Conservation (phyloP, 805 yeast genomes). For the Ogataea corticis region DNA sequence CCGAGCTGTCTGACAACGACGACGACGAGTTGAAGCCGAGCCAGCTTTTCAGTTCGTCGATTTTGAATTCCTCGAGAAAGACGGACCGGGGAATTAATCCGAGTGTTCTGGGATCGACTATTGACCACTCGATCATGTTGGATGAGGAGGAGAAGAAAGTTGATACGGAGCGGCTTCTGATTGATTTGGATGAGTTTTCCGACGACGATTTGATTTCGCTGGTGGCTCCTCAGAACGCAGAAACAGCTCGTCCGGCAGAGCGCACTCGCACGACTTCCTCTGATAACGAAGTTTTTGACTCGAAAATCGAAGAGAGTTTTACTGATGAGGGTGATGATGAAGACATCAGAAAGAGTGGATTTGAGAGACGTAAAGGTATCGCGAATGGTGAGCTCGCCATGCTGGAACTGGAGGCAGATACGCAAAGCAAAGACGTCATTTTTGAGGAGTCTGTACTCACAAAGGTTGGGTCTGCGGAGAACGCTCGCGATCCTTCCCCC, state of each 20-base stretch:
- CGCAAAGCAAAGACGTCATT: no score
- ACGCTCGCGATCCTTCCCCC: no score
- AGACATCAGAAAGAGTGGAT: no score
- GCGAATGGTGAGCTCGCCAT: no score
- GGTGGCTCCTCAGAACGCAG: neutral
- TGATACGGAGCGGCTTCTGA: conserved; percentile 8
- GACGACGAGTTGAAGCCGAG: conserved; percentile 21
- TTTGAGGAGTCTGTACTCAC: no score
- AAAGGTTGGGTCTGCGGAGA: neutral
- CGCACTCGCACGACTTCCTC: conserved; percentile 13
- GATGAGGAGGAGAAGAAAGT: conserved; percentile 3
- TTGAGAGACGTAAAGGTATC: no score
- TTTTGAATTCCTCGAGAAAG: conserved; percentile 9
- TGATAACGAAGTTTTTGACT: conserved; percentile 8
- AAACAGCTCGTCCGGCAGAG: neutral
- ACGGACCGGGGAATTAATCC: conserved; percentile 3
- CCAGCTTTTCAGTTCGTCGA: conserved; percentile 19
- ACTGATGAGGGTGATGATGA: conserved; percentile 15
- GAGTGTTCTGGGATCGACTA: conserved; percentile 12
- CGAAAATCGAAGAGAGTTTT: conserved; percentile 10
- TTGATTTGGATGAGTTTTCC: conserved; percentile 20
- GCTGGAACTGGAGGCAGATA: no score
- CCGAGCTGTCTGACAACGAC: conserved; percentile 15
- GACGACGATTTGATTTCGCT: conserved; percentile 15
- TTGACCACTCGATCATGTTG: conserved; percentile 13